Base-by-base conservation (phyloP, 1,139 yeast species). In the Taphrina wiesneri region DNA sequence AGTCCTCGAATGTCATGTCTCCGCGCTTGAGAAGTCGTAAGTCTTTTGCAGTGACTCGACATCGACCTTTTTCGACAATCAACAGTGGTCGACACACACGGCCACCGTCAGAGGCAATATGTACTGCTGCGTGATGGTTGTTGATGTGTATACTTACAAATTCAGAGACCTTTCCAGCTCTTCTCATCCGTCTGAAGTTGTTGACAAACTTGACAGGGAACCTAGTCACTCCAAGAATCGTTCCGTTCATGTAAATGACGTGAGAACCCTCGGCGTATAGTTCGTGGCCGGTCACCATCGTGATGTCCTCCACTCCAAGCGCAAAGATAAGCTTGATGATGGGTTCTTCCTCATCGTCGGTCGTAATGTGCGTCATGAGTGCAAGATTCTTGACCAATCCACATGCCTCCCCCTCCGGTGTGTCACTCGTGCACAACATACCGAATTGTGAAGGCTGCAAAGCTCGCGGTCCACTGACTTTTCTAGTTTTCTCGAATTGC, bases 371-470 rank as follows among this genome's bases (percentile, higher is more conserved):
- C 17, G 99, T 93, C 99, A 93, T 93, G 66, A 93, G 82, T 1
- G 99, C 99, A 76, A 93, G 81, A 75, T 93, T 93, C 77, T 93
- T 93, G 41, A 93, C 99, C 76, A 93, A 83, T 74, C 99, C 99
- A 85, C 99, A 93, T 0, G 99, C 99, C 77, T 95, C 99, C 82
- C 99, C 99, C 83, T 93, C 99, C 1, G 99, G 99, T 0, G 99
- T 93, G 83, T 93, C 99, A 0, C 98, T 90, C 6, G 99, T 91
- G 82, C 99, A 93, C 70, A 93, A 82, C 65, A 56, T 62, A 34
- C 67, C 64, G 34, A 54, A 68, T 46, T 68, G 69, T 1, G 99
- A 95, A 13, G 99, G 99, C 77, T 93, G 99, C 71, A 93, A 82
- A 23, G 99, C 98, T 83, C 99, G 88, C 52, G 99, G 99, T 63